Base-by-base conservation (phyloP, 768 basidiomycete species). In the Termitomyces bulborhizus region DNA sequence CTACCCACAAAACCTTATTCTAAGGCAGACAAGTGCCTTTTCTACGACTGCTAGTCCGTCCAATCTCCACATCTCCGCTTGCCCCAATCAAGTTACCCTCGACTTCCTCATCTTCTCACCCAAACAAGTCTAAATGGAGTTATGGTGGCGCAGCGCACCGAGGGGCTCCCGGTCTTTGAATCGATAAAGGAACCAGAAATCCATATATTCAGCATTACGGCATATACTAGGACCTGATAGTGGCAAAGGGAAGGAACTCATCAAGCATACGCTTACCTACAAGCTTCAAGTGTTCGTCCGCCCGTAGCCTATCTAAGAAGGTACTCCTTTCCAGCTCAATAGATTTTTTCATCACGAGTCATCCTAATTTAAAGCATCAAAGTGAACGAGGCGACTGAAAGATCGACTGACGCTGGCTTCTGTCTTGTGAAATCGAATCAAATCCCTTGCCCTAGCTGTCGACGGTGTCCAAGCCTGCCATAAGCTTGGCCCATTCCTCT, bases 401-500 rank as follows among this genome's bases (percentile, higher is more conserved):
- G 51, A 34, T 62, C 53, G 1, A 11, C 55, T 29, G 57, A 59
- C 6, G 31, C 37, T 26, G 41, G 48, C 4, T 37, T 36, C 4
- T 57, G 36, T 56, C 2, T 55, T 50, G 21, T 55, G 21, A 18
- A 57, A 37, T 7, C 15, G 39, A 45, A 40, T 36, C 53, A n/a
- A 36, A 15, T 39, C 3, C 32, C 21, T 60, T 62, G 12, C 62
- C 21, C 63, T 55, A 58, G 18, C 31, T 15, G 31, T 59, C 60
- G 24, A 66, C 41, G 40, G 16, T 58, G n/a, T 21, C 31, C 31
- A 32, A 15, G 6, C 31, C 31, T 13, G 4, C 57, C 57, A 21
- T 18, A 21, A 42, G 27, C 12, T 32, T 31, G 6, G 12, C n/a
- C 5, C 69, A 73, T 11, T 67, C 63, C n/a, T 56, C 62, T 8